A percentile compares a stretch with the other conserved stretches of the same genome.
These are phyloP conservation scores for Stenogyne calaminthoides DNA, from an alignment of 305 asterid species.

Conservation along the genomic window DNA sequence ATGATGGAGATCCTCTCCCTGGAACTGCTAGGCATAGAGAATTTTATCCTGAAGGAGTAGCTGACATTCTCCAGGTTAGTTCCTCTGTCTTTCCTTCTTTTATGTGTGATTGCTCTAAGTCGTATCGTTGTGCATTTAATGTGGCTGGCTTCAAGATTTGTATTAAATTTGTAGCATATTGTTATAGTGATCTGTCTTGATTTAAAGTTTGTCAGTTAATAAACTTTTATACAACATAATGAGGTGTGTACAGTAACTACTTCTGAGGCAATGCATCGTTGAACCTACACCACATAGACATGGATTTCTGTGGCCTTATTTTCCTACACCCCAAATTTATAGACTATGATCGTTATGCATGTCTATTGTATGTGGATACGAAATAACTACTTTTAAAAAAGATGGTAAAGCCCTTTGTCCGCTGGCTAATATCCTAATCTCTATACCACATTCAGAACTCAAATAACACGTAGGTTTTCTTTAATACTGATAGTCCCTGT, in stretches of 20 bases:
- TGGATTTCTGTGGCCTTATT: neutral
- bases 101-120: constrained; percentile 15
- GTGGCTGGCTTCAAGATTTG: constrained; percentile 27
- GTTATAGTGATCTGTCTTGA: neutral
- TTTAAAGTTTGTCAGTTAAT: neutral
- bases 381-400: neutral
- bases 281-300: constrained; percentile 6
- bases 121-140: constrained; percentile 17
- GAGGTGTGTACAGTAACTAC: neutral
- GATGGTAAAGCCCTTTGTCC: neutral
- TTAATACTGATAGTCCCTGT: neutral
- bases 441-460: neutral
- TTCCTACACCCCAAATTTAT: too few species aligned
- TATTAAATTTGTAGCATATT: neutral
- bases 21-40: constrained; percentile 99
- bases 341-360: neutral
- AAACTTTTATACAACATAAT: neutral
- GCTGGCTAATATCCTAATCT: neutral
- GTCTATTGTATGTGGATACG: neutral
- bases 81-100: constrained; percentile 30
- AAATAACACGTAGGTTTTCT: neutral
- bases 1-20: constrained; percentile 94
- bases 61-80: constrained; percentile 87
- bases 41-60: constrained; percentile 99
- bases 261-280: constrained; percentile 6